Evolutionary conservation across 139 green algal species (phyloP), one percentile per base, ranked within the genome.

Genomic region (Picochlorum costavermella): DNA sequence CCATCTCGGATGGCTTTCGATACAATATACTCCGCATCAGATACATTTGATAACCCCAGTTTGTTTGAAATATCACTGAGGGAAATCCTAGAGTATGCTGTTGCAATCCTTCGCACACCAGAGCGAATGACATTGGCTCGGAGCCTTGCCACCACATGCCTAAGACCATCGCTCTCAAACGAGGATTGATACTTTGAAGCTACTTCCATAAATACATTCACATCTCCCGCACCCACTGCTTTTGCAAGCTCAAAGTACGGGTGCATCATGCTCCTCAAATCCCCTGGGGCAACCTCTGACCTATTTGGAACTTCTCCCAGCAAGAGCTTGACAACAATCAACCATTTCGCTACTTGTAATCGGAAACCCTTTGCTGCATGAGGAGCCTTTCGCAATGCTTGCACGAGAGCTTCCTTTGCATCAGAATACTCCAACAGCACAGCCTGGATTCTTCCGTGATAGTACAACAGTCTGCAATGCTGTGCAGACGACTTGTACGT

Each of bases 291-390:
- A 56, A 98, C 88, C 74, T 95, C 89, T 3, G 65, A 57, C 60
- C 85, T 86, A 62, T 96, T 87, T 3, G 94, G 94, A 50, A 97
- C 87, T 78, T 99, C 94, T n/a, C 94, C 94, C 60, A 99, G 82
- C 67, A 99, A 84, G 74, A 99, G 84, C 8, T 86, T 83, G 66
- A 98, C 89, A 69, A 92, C 60, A 31, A 71, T 67, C 46, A 96
- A 79, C 94, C 94, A 99, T 82, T 98, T 97, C 68, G 70, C 77
- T 50, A 88, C 80, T 9, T 75, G 70, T 23, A 92, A 72, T 20
- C 88, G 72, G 86, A 99, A 98, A 56, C 92, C 92, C 4, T 75
- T 60, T 1, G 87, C 89, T 6, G 67, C 58, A 13, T 61, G 67
- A 8, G 89, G 90, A 4, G 85, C 84, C 75, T 92, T 59, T 6